These are phyloP conservation scores for Kalaharituber pfeilii DNA, from an alignment of 2,329 filamentous ascomycete species.

Conservation along the genomic window DNA sequence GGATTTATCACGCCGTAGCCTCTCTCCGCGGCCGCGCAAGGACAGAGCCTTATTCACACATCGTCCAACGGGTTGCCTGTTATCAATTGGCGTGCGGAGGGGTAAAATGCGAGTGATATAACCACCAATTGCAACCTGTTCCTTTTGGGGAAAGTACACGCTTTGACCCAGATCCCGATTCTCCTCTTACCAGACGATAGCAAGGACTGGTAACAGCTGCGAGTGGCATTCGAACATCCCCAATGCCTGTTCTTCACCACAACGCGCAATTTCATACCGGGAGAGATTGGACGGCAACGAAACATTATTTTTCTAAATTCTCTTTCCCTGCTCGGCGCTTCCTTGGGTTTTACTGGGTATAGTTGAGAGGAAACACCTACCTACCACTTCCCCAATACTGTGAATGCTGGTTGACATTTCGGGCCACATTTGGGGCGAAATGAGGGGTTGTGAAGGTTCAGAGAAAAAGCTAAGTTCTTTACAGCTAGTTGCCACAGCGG, in stretches of 20 bases:
- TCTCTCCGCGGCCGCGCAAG: not conserved
- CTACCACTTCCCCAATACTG: too few relatives aligned
- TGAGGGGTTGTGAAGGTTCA: too few relatives aligned
- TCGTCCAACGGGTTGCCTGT: not conserved
- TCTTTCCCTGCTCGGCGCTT: too few relatives aligned
- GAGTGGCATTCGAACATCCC: not conserved
- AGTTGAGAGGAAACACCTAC: too few relatives aligned
- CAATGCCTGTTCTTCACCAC: not conserved
- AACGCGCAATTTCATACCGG: not conserved
- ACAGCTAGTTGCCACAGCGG: too few relatives aligned
- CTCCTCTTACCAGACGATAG: not conserved
- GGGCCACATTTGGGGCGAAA: too few relatives aligned
- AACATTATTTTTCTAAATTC: too few relatives aligned
- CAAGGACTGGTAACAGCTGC: not conserved
- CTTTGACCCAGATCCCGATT: not conserved
- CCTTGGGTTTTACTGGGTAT: too few relatives aligned
- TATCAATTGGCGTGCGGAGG: not conserved
- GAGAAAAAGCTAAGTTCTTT: too few relatives aligned
- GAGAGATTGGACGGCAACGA: too few relatives aligned
- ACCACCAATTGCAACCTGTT: not conserved
- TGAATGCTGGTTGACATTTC: too few relatives aligned
- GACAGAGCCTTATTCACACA: not conserved
- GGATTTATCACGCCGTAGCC: not conserved
- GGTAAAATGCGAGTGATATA: not conserved
- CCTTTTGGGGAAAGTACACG: not conserved